These are phyloP conservation scores for Thozetella sp. DNA, from an alignment of 495 filamentous ascomycete species.

Conservation along the genomic window DNA sequence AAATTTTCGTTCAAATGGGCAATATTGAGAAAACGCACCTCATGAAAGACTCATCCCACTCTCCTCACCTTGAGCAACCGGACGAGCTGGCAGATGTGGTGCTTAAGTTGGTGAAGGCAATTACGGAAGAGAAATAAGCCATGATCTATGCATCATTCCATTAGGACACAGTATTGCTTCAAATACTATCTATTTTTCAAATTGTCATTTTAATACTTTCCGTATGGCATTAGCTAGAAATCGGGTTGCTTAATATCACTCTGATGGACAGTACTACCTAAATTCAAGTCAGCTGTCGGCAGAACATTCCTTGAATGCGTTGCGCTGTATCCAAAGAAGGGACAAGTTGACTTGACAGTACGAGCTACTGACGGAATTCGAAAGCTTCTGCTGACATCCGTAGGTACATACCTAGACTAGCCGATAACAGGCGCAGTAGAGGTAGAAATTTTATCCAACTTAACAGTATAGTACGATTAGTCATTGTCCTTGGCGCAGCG, in stretches of 20 bases:
- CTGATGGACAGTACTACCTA: too few species aligned
- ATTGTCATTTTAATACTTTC: too few species aligned
- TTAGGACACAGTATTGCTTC: not conserved
- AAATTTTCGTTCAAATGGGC: not conserved
- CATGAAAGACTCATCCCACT: not conserved
- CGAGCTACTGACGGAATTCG: not conserved
- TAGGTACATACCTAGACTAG: not conserved
- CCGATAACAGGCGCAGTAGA: not conserved
- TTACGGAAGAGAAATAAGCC: not conserved
- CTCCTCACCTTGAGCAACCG: not conserved
- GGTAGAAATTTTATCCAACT: not conserved
- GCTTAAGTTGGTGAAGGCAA: not conserved
- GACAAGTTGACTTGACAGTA: too few species aligned
- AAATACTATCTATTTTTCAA: not conserved
- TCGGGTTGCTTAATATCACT: too few species aligned
- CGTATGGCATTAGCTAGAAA: too few species aligned
- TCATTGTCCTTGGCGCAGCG: too few species aligned
- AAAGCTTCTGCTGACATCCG: not conserved
- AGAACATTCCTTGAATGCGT: too few species aligned
- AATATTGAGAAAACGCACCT: not conserved
- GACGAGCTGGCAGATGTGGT: not conserved
- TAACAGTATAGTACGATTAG: too few species aligned
- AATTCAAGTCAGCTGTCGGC: too few species aligned
- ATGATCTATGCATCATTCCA: not conserved
- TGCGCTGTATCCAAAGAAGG: too few species aligned